Conservation (phyloP, 2,329 filamentous ascomycete genomes). For the Paecilomyces sp. region DNA sequence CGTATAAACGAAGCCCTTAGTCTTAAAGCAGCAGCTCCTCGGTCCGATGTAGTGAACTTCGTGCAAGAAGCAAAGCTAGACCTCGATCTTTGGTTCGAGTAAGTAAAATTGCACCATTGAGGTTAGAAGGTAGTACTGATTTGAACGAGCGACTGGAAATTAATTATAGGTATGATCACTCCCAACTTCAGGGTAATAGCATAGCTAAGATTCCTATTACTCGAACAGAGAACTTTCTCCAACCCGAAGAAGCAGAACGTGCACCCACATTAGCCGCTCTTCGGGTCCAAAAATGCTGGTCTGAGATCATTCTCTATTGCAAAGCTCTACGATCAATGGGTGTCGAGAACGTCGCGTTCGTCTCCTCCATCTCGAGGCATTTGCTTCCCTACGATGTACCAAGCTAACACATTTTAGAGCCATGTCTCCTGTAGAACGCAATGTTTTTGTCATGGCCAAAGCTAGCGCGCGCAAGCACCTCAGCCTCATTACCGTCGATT, state of each 20-base stretch:
- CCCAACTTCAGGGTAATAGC: neutral
- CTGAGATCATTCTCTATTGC: slow-evolving; percentile 46
- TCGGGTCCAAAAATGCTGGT: slow-evolving; percentile 48
- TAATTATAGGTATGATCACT: slow-evolving; percentile 22
- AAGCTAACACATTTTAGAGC: slow-evolving; percentile 16
- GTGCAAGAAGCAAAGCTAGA: slow-evolving; percentile 42
- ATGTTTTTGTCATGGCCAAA: slow-evolving; percentile 46
- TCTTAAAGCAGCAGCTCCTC: slow-evolving; percentile 14
- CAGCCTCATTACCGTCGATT: slow-evolving; percentile 40
- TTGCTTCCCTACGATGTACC: neutral
- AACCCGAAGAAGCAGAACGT: slow-evolving; percentile 20
- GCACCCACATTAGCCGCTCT: slow-evolving; percentile 37
- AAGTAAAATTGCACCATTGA: slow-evolving; percentile 9
- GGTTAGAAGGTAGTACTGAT: slow-evolving; percentile 5
- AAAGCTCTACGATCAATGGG: slow-evolving; percentile 44
- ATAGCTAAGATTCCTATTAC: neutral
- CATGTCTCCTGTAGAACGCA: slow-evolving; percentile 43
- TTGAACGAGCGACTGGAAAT: slow-evolving; percentile 24
- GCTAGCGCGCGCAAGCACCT: slow-evolving; percentile 46
- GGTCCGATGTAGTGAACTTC: slow-evolving; percentile 32
- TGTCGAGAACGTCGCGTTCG: slow-evolving; percentile 42
- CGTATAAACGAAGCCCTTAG: slow-evolving; percentile 32
- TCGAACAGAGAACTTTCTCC: slow-evolving; percentile 13
- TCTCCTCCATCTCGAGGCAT: neutral
- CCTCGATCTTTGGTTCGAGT: slow-evolving; percentile 44